Conservation (phyloP, 2,329 filamentous ascomycete genomes). For the Amesomyces nigricolor region DNA sequence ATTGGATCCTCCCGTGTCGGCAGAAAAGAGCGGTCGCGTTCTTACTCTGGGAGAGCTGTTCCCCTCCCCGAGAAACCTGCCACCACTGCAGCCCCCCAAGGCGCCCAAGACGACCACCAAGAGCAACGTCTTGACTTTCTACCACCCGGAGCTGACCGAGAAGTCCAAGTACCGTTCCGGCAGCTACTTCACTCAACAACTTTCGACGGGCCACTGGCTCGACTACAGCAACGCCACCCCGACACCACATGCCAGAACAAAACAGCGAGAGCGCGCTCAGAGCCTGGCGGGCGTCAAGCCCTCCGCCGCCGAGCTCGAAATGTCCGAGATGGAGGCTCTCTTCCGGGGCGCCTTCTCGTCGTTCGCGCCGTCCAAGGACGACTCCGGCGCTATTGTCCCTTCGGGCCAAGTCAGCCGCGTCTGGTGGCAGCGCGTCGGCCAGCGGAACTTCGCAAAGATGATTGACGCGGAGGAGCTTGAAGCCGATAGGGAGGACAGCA, state of each 20-base stretch:
- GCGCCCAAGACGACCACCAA: constrained; percentile 65
- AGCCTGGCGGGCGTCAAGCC: constrained; percentile 59
- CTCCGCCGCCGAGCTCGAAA: constrained; percentile 49
- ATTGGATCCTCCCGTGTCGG: constrained; percentile 35
- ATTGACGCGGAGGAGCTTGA: constrained; percentile 46
- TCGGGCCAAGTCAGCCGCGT: constrained; percentile 61
- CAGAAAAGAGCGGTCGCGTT: constrained; percentile 45
- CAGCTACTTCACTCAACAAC: constrained; percentile 60
- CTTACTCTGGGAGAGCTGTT: constrained; percentile 70
- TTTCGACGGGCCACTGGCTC: constrained; percentile 65
- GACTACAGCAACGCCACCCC: constrained; percentile 61
- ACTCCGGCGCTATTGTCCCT: constrained; percentile 64
- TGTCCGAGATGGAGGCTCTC: constrained; percentile 65
- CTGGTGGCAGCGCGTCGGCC: constrained; percentile 71
- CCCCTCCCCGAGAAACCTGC: constrained; percentile 59
- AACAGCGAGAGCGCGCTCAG: constrained; percentile 66
- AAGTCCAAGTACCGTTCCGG: constrained; percentile 49
- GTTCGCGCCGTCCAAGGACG: constrained; percentile 71
- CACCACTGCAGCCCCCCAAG: constrained; percentile 65
- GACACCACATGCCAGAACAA: constrained; percentile 50
- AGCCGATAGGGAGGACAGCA: constrained; percentile 35
- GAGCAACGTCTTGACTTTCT: constrained; percentile 38
- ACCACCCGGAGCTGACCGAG: constrained; percentile 39
- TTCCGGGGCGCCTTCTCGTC: constrained; percentile 75
- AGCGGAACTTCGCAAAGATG: constrained; percentile 58